Evolutionary conservation across 352 stramenopile genomes (phyloP).

Genomic region (Pythium scleroteichum): DNA sequence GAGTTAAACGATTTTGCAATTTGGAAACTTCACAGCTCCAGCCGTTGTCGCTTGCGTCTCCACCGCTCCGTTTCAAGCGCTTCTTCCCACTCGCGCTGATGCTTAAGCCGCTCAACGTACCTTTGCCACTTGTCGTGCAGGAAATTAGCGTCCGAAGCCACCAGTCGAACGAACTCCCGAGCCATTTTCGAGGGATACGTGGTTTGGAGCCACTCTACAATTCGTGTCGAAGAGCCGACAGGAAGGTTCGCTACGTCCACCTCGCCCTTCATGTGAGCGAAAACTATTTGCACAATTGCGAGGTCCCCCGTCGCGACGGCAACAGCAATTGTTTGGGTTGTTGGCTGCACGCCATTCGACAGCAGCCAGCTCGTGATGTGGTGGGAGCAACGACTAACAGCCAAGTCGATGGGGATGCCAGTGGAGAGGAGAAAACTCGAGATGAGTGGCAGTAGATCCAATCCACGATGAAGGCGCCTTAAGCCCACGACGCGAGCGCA

Average conservation of each 20-base stretch:
- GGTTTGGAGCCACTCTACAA: constrained; percentile 1
- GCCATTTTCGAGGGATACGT: constrained; percentile 3
- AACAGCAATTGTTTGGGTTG: background rate
- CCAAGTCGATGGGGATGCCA: constrained; percentile 1
- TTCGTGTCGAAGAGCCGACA: background rate
- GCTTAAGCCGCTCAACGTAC: background rate
- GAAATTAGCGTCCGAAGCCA: background rate
- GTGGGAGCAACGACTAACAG: background rate
- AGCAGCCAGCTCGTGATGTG: constrained; percentile 7
- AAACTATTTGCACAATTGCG: background rate
- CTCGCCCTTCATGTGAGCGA: background rate
- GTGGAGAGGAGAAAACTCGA: constrained; percentile 8
- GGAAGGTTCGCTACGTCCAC: background rate
- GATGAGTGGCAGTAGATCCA: constrained; percentile 2
- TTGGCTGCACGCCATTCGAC: background rate
- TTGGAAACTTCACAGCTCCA: background rate
- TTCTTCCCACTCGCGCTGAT: constrained; percentile 8
- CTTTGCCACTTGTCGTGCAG: background rate
- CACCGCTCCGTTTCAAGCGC: background rate
- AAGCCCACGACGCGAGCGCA: constrained; percentile 6
- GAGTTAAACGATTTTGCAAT: too few relatives aligned
- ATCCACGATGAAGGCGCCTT: background rate
- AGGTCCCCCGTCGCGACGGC: background rate
- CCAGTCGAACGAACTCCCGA: background rate
- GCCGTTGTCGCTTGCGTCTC: constrained; percentile 2